Evolutionary conservation across 257 asterid genomes (phyloP).

Genomic region (Salvia miltiorrhiza): DNA sequence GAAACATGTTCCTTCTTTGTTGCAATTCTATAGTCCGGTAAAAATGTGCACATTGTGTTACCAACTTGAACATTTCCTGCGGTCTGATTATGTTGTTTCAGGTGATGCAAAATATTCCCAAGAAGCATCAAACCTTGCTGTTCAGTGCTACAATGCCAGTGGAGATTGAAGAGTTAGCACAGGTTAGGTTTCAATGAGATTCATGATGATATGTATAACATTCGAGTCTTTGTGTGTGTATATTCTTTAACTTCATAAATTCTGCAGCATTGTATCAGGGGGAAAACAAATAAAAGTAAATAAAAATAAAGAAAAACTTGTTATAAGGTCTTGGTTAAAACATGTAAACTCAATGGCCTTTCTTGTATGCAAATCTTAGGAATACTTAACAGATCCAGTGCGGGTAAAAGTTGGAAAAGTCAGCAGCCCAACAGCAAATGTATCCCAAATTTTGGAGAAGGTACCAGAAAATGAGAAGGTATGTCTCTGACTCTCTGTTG

Average conservation of each 20-base stretch:
- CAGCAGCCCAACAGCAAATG: slow-evolving; percentile 86
- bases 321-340: background rate
- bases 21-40: background rate
- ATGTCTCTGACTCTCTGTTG: slow-evolving; percentile 27
- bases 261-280: background rate
- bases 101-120: slow-evolving; percentile 86
- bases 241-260: slow-evolving; percentile 3
- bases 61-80: slow-evolving; percentile 5
- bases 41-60: background rate
- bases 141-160: slow-evolving; percentile 96
- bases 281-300: too few species aligned
- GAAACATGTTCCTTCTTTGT: background rate
- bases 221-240: background rate
- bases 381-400: slow-evolving; percentile 77
- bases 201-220: background rate
- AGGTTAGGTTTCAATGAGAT: slow-evolving; percentile 38
- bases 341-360: background rate
- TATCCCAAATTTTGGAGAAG: slow-evolving; percentile 73
- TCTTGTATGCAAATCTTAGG: slow-evolving; percentile 37
- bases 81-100: slow-evolving; percentile 27
- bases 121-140: slow-evolving; percentile 77
- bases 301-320: background rate
- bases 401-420: slow-evolving; percentile 87
- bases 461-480: slow-evolving; percentile 87
- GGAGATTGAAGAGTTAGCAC: slow-evolving; percentile 85